phyloP scores from a whole-genome alignment of 2,329 filamentous ascomycete species.

The Macrophomina phaseolina region DNA sequence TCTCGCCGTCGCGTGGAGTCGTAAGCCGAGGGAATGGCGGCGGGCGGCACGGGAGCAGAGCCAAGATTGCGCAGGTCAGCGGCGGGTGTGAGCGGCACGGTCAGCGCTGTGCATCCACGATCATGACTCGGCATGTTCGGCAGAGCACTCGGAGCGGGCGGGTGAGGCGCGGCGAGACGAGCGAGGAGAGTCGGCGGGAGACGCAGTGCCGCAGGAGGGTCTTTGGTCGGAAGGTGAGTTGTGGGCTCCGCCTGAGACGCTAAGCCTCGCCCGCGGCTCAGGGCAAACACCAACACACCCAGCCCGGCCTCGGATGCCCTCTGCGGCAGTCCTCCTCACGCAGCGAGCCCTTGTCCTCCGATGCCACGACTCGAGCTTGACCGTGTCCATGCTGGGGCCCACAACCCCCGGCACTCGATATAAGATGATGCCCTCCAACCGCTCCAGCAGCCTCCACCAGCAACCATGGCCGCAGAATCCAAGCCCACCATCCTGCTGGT shows the following conservation, averaged over 20 bases:
- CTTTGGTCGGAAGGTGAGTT: neutral
- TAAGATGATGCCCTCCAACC: neutral
- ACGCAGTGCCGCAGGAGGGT: no score
- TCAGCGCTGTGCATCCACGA: neutral
- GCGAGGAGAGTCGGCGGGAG: no score
- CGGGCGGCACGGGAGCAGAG: neutral
- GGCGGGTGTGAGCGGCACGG: no score
- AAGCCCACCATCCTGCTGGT: conserved; percentile 18
- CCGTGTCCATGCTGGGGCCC: neutral
- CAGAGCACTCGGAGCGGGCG: neutral
- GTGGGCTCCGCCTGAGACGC: neutral
- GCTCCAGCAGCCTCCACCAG: neutral
- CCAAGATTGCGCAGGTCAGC: neutral
- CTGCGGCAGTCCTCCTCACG: conserved; percentile 4
- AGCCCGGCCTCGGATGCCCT: neutral
- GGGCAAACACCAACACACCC: neutral
- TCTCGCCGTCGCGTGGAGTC: neutral
- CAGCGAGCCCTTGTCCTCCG: neutral
- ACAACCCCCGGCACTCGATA: neutral
- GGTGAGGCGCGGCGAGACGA: no score
- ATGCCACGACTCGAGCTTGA: neutral
- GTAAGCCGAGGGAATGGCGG: neutral
- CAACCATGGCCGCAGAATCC: neutral
- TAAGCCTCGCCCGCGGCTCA: neutral
- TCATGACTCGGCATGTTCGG: neutral